Conservation (phyloP, 371 early-diverging fungal species). For the Apophysomyces ossiformis region DNA sequence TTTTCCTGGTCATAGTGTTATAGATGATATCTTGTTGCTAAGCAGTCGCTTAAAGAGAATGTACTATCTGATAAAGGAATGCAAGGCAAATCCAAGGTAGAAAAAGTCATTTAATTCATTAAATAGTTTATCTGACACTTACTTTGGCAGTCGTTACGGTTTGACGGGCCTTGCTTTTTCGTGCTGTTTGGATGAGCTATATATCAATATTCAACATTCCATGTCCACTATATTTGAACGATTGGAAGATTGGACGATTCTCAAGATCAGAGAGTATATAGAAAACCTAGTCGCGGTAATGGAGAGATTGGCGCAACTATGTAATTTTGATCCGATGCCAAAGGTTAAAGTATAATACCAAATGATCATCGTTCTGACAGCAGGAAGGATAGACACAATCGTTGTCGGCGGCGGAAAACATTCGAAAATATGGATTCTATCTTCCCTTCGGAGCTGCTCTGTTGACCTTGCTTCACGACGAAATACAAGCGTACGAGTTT, state of each 20-base stretch:
- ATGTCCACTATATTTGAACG: constrained; percentile 33
- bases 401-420: not conserved
- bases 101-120: not conserved
- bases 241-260: constrained; percentile 21
- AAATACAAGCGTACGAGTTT: constrained; percentile 34
- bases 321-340: constrained; percentile 28
- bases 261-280: constrained; percentile 40
- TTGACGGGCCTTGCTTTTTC: constrained; percentile 54
- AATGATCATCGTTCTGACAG: not conserved
- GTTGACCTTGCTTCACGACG: constrained; percentile 40
- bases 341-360: not conserved
- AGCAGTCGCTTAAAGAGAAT: constrained; percentile 43
- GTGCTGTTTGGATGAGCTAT: constrained; percentile 44
- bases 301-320: constrained; percentile 31
- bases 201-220: constrained; percentile 43
- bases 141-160: constrained; percentile 39
- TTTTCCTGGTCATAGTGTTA: constrained; percentile 3
- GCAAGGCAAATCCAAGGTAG: constrained; percentile 43
- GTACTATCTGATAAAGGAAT: constrained; percentile 33
- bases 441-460: constrained; percentile 51
- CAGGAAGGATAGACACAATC: not conserved
- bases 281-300: constrained; percentile 26
- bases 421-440: constrained; percentile 31
- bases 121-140: not conserved
- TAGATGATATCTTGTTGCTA: constrained; percentile 36